Percentiles rank a stretch among this genome's conserved stretches.
Conservation (phyloP, 495 filamentous ascomycete species). For the Geopyxis carbonaria region DNA sequence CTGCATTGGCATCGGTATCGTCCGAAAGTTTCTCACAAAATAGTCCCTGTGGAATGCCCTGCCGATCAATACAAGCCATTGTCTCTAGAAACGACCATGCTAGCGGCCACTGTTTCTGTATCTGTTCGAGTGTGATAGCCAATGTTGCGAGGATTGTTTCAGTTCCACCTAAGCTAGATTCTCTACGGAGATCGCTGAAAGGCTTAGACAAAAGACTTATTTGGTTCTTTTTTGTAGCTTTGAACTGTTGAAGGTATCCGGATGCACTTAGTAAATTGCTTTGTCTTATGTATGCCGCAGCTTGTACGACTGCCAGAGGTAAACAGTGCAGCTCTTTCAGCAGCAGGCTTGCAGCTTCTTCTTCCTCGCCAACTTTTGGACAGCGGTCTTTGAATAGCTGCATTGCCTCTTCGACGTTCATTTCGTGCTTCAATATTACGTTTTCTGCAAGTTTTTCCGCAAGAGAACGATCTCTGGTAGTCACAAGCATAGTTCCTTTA, state of each 20-base stretch:
- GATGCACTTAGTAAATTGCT: no score
- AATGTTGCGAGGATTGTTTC: background rate
- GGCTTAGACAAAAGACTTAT: background rate
- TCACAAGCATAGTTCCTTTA: conserved; percentile 12
- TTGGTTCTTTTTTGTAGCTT: background rate
- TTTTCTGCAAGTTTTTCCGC: conserved; percentile 6
- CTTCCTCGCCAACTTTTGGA: no score
- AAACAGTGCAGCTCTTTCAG: conserved; percentile 25
- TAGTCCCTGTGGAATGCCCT: background rate
- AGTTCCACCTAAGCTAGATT: background rate
- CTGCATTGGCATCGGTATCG: background rate
- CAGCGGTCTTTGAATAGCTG: background rate
- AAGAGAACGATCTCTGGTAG: conserved; percentile 2
- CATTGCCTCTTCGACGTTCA: background rate
- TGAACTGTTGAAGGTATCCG: background rate
- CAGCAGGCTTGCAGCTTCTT: no score
- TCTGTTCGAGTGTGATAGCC: background rate
- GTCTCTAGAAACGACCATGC: background rate
- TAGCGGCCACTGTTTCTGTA: background rate
- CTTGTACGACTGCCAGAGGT: conserved; percentile 31
- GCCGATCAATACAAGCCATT: background rate
- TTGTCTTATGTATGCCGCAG: conserved; percentile 28
- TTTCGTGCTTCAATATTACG: background rate
- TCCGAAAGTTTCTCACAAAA: background rate
- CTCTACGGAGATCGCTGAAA: background rate